A percentile compares a stretch with the other conserved stretches of the same genome.
phyloP scores from a whole-genome alignment of 768 basidiomycete species.

The Termitomyces sp. region DNA sequence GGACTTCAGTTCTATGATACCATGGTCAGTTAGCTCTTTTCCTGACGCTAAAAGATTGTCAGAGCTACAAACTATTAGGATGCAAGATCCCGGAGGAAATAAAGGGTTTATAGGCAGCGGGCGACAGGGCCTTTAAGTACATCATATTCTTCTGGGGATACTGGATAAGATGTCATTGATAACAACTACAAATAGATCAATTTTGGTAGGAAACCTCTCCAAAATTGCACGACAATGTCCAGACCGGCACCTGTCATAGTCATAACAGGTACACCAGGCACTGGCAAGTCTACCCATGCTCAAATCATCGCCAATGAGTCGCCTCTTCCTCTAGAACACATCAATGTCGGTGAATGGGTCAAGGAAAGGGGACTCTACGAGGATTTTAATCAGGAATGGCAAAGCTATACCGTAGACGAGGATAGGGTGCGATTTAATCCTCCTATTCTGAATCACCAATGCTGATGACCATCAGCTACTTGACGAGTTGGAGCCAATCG shows the following conservation, averaged over 20 bases:
- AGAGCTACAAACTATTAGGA: slow-evolving; percentile 41
- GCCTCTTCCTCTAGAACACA: slow-evolving; percentile 63
- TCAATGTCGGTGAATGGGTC: slow-evolving; percentile 76
- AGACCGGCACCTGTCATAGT: not conserved
- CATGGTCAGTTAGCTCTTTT: slow-evolving; percentile 39
- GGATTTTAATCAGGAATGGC: slow-evolving; percentile 92
- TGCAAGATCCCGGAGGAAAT: slow-evolving; percentile 58
- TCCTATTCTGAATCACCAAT: too few species aligned
- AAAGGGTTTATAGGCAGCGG: slow-evolving; percentile 36
- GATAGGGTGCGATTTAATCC: slow-evolving; percentile 33
- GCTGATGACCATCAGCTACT: too few species aligned
- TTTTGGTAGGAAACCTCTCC: not conserved
- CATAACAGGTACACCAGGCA: too few species aligned
- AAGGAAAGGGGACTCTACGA: slow-evolving; percentile 80
- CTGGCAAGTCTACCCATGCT: too few species aligned
- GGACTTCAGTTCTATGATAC: slow-evolving; percentile 60
- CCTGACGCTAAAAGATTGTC: slow-evolving; percentile 51
- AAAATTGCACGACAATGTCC: slow-evolving; percentile 1
- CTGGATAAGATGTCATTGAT: too few species aligned
- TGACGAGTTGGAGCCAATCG: slow-evolving; percentile 22
- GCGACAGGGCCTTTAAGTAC: not conserved
- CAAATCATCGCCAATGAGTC: slow-evolving; percentile 41
- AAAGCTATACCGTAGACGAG: slow-evolving; percentile 82
- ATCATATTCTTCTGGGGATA: too few species aligned
- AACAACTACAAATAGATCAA: too few species aligned